Base-by-base conservation (phyloP, 2,329 filamentous ascomycete genomes). In the Basipetospora chlamydospora region DNA sequence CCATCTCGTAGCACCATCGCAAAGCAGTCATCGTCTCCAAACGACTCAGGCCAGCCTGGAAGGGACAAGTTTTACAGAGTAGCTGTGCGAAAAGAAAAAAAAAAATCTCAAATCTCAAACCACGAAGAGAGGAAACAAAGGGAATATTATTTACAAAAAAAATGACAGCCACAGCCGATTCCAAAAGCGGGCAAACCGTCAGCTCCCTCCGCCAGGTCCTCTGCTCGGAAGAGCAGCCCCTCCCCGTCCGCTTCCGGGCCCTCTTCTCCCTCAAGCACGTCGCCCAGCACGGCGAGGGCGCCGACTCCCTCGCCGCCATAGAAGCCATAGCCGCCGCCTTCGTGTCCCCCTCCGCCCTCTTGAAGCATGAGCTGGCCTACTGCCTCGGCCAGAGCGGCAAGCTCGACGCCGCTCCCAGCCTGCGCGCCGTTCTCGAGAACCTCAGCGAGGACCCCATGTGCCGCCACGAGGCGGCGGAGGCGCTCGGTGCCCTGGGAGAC, bases 251-350 rank as follows among this genome's bases (percentile, higher is more conserved):
- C 44, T 98, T 96, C 62, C 85, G 90, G 49, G 88, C 90, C 29
- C 81, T 98, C 48, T 98, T 98, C 66, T 95, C 88, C 13, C 77
- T 98, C 42, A 98, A 98, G 64, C 83, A 96, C 56, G 66, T 96
- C 42, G 88, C 90, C 33, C 77, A 73, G 40, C 72, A 77, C 44
- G 57, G 63, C 13, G 61, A 76, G 6, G 74, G 77, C 28, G 72
- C 80, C 13, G 53, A 59, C 22, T 58, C 63, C 22, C 42, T 52
- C 33, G 64, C 64, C 8, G 73, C 75, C 34, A 73, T 80, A 46
- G 68, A 77, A 39, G 87, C 90, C 28, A 98, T 98, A 47, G 86
- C 88, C 3, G 85, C 86, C 6, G 88, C 69, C 2, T 90, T 98
- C 48, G 50, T 65, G 0, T 93, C 88, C 3, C 77, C 82, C 0